These are phyloP conservation scores for Gautieria morchelliformis DNA, from an alignment of 768 basidiomycete species.

Conservation along the genomic window DNA sequence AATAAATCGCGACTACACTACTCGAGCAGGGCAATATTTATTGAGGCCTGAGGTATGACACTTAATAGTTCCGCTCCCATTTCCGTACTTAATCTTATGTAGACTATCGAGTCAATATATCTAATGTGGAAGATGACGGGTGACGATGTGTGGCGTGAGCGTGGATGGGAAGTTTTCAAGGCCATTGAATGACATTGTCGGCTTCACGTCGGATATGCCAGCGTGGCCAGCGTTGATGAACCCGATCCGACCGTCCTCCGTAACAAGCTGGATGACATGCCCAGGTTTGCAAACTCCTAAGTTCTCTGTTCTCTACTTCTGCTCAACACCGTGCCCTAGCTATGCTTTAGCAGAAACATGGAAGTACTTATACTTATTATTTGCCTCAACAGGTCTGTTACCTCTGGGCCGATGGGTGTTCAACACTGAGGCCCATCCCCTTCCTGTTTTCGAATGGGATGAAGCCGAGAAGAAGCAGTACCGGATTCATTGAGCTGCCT, in stretches of 20 bases:
- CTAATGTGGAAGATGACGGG: constrained; percentile 16
- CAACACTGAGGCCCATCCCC: constrained; percentile 29
- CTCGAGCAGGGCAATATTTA: constrained; percentile 8
- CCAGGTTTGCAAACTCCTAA: constrained; percentile 40
- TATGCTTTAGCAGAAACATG: constrained; percentile 15
- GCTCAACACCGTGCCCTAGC: not conserved
- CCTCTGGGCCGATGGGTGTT: constrained; percentile 24
- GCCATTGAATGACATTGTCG: constrained; percentile 13
- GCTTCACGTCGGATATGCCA: constrained; percentile 12
- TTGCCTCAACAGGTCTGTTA: constrained; percentile 13
- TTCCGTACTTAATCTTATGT: not conserved
- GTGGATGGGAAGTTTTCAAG: constrained; percentile 16
- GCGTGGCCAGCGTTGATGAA: constrained; percentile 9
- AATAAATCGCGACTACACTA: constrained; percentile 10
- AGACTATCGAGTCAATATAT: constrained; percentile 11
- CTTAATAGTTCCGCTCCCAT: not conserved
- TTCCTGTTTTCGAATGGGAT: constrained; percentile 18
- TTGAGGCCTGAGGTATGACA: constrained; percentile 15
- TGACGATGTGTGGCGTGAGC: constrained; percentile 15
- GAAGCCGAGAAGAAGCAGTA: constrained; percentile 10
- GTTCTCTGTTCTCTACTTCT: not conserved
- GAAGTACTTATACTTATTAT: constrained; percentile 16
- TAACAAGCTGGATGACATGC: constrained; percentile 48
- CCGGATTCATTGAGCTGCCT: not conserved
- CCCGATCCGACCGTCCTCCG: constrained; percentile 7